Evolutionary conservation across 1,284 basidiomycete genomes (phyloP).

Genomic region (Porodaedalea pini): DNA sequence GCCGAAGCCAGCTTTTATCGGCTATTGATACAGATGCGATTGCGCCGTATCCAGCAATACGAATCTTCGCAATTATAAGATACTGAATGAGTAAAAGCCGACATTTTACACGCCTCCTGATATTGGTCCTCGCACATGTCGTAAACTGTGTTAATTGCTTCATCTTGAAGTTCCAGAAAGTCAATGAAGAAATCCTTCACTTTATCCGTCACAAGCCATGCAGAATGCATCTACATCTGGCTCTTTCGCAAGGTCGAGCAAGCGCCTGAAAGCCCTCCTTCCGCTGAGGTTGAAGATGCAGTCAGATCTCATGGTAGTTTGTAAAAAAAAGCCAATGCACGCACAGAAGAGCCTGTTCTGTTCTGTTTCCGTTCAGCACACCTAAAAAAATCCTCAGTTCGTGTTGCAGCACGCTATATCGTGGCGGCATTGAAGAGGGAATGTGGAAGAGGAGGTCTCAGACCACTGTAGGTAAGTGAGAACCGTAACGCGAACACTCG

Average conservation of each 20-base stretch:
- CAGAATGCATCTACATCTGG: constrained; percentile 35
- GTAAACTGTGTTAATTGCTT: constrained; percentile 67
- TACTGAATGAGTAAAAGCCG: constrained; percentile 15
- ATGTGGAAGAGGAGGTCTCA: no score
- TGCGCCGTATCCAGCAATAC: constrained; percentile 61
- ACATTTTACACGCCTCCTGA: constrained; percentile 38
- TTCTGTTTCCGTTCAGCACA: constrained; percentile 32
- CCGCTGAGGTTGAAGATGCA: constrained; percentile 27
- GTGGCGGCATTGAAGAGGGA: neutral
- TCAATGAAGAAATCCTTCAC: constrained; percentile 58
- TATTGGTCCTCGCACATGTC: constrained; percentile 69
- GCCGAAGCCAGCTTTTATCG: constrained; percentile 56
- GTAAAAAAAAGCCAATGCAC: constrained; percentile 9
- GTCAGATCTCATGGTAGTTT: neutral
- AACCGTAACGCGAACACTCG: no score
- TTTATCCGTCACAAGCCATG: constrained; percentile 56
- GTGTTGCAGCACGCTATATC: constrained; percentile 12
- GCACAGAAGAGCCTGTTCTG: constrained; percentile 28
- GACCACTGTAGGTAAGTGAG: no score
- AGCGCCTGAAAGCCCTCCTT: constrained; percentile 34
- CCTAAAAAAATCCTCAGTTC: constrained; percentile 31
- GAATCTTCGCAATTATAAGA: constrained; percentile 44
- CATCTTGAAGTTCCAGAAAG: constrained; percentile 67
- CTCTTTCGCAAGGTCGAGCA: constrained; percentile 34
- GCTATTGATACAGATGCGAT: constrained; percentile 60